These are phyloP conservation scores for Alternaria rosae DNA, from an alignment of 2,329 filamentous ascomycete species.

Conservation along the genomic window DNA sequence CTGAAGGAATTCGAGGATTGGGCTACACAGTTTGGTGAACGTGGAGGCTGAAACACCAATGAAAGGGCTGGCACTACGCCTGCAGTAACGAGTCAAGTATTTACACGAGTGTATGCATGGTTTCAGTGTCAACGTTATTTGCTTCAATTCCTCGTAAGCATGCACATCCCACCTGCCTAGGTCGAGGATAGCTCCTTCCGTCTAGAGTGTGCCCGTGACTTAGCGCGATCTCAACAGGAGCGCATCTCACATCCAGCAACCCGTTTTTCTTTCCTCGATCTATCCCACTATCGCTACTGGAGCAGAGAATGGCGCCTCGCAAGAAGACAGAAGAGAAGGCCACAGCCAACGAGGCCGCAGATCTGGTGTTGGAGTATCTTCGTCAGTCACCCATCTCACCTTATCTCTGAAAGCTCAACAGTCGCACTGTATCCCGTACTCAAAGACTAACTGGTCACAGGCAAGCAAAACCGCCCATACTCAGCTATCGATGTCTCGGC, in stretches of 20 bases:
- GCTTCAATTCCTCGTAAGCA: too few relatives aligned
- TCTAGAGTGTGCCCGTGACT: neutral
- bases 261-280: neutral
- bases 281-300: neutral
- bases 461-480: slow-evolving; percentile 62
- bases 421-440: neutral
- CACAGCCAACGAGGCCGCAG: slow-evolving; percentile 46
- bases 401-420: neutral
- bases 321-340: slow-evolving; percentile 50
- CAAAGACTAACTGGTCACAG: slow-evolving; percentile 38
- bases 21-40: slow-evolving; percentile 91
- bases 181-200: slow-evolving; percentile 21
- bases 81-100: neutral
- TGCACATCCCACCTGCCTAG: slow-evolving; percentile 13
- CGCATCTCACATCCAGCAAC: neutral
- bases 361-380: slow-evolving; percentile 60
- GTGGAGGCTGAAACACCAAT: slow-evolving; percentile 69
- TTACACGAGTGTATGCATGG: neutral
- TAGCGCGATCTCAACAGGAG: slow-evolving; percentile 1
- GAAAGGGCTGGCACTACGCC: neutral
- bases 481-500: slow-evolving; percentile 66
- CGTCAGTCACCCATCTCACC: slow-evolving; percentile 47
- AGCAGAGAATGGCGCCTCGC: slow-evolving; percentile 43
- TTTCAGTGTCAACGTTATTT: neutral
- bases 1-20: slow-evolving; percentile 92